Evolutionary conservation across 805 yeast genomes (phyloP).

Genomic region (Kuraishia ogatae): DNA sequence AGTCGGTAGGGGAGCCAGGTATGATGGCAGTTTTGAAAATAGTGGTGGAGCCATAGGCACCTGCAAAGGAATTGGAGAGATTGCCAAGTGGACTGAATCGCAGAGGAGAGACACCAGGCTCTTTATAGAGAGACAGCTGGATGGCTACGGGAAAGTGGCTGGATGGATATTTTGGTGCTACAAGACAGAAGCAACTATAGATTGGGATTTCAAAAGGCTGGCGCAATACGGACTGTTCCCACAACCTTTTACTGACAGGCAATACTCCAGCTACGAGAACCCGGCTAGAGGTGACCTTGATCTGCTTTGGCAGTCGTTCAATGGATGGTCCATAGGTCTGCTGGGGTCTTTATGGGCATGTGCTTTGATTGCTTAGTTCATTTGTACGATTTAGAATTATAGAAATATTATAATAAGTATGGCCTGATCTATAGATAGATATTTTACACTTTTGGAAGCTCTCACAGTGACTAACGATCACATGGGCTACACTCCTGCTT

Average conservation of each 20-base stretch:
- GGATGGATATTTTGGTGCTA: conserved; percentile 97
- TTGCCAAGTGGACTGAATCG: conserved; percentile 49
- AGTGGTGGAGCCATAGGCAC: conserved; percentile 39
- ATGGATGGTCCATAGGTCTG: background rate
- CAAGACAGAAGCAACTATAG: conserved; percentile 76
- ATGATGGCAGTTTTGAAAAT: conserved; percentile 46
- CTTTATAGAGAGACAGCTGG: conserved; percentile 85
- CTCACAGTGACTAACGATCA: too few relatives aligned
- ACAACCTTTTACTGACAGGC: conserved; percentile 46
- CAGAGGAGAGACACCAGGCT: conserved; percentile 51
- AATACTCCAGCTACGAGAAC: conserved; percentile 8
- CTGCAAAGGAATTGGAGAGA: conserved; percentile 45
- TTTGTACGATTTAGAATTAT: background rate
- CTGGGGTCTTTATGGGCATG: background rate
- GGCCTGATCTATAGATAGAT: too few relatives aligned
- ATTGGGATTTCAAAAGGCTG: conserved; percentile 77
- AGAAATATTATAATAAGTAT: too few relatives aligned
- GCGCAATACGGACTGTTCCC: conserved; percentile 61
- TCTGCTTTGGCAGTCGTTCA: background rate
- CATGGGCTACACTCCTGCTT: too few relatives aligned
- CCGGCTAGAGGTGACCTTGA: background rate
- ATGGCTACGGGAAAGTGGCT: conserved; percentile 61
- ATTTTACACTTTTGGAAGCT: too few relatives aligned
- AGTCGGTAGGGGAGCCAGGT: conserved; percentile 75
- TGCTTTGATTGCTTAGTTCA: background rate